Evolutionary conservation across 331 rosid species (phyloP), one percentile per base, ranked within the genome.

Genomic region (Rhamnella rubrinervis): DNA sequence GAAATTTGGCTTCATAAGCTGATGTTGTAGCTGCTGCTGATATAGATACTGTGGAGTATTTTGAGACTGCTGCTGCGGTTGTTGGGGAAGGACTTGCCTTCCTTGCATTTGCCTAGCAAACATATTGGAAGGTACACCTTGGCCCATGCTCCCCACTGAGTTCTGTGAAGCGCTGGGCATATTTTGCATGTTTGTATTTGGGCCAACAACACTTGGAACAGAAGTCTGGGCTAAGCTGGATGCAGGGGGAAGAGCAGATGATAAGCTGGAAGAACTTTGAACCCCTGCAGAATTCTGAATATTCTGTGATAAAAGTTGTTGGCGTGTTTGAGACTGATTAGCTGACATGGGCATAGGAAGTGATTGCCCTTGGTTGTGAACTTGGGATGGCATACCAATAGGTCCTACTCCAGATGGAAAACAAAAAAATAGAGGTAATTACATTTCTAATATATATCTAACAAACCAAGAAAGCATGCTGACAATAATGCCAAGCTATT

Each of bases 21-120:
- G 87, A 50, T 88, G 90, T 19, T 84, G 85, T 20, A 84, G 37
- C 78, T 81, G 96, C 55, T 85, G 93, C 21, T 68, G 91, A 80
- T 76, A 91, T 46, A 81, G 35, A 80, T 56, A 76, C 71, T 84
- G 91, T 59, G 81, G 92, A 3, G 73, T 69, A 80, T 78, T 87
- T 68, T 88, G 97, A 1, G 89, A 8, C 71, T 86, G 97, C 62
- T 82, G 91, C 59, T 82, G 95, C 61, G 85, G 97, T 70, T 85
- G 96, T 65, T 83, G 90, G 37, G 95, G 69, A 80, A 70, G 81
- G 69, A 71, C 89, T 69, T 84, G 98, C 83, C 95, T 84, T 79
- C 91, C 96, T 50, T 68, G 80, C 78, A 87, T 71, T 89, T 79
- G 92, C 78, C 92, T 86, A 47, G 87, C 15, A 81, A 81, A 89